phyloP scores from a whole-genome alignment of 78 protist species.

The Chrysochromulina parva region DNA sequence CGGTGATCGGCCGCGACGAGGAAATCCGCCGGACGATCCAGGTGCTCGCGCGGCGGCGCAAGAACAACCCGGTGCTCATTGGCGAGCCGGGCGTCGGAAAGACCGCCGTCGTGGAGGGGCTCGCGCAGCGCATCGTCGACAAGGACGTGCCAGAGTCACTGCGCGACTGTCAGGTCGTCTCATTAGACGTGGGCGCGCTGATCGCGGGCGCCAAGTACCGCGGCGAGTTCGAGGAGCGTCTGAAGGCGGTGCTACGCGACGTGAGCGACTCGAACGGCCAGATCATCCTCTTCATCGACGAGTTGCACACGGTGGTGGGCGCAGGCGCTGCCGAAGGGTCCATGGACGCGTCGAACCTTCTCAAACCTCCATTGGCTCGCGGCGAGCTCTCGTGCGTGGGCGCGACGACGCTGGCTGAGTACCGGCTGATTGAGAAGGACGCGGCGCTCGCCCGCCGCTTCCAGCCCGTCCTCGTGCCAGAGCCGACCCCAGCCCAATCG shows the following conservation, averaged over 20 bases:
- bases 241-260: conserved; percentile 95
- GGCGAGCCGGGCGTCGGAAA: conserved; percentile 97
- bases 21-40: conserved; percentile 92
- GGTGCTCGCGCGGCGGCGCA: conserved; percentile 84
- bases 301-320: conserved; percentile 96
- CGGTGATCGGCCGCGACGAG: conserved; percentile 97
- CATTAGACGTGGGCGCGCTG: conserved; percentile 44
- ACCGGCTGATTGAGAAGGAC: conserved; percentile 95
- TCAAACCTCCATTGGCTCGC: conserved; percentile 96
- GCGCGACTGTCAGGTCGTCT: neutral
- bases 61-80: conserved; percentile 97
- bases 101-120: conserved; percentile 96
- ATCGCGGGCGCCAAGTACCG: conserved; percentile 90
- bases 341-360: conserved; percentile 98
- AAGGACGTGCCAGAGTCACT: conserved; percentile 44
- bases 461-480: conserved; percentile 75
- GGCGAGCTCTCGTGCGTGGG: conserved; percentile 98
- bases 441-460: conserved; percentile 97
- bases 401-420: conserved; percentile 98
- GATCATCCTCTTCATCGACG: conserved; percentile 97
- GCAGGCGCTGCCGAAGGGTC: conserved; percentile 95
- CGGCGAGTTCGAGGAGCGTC: conserved; percentile 98
- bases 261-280: conserved; percentile 83
- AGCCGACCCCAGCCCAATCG: conserved; percentile 92
- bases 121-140: conserved; percentile 80